Percentiles rank a stretch among this genome's conserved stretches.
Evolutionary conservation across 371 early-diverging fungal genomes (phyloP).

Genomic region (Cokeromyces recurvatus): DNA sequence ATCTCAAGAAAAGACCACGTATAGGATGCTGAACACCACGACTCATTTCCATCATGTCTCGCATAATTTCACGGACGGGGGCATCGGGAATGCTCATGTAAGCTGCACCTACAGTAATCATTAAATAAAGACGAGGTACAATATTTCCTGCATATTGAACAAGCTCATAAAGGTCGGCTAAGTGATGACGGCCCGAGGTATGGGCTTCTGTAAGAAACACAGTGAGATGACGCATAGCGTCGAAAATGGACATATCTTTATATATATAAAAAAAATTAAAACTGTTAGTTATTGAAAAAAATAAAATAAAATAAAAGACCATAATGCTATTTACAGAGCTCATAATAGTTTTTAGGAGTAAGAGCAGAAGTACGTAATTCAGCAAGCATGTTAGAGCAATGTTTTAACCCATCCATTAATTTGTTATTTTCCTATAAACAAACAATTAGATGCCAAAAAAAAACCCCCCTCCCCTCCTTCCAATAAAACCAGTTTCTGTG

Average conservation of each 20-base stretch:
- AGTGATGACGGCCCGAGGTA: constrained; percentile 76
- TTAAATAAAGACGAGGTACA: constrained; percentile 94
- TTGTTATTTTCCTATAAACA: constrained; percentile 70
- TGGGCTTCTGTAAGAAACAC: constrained; percentile 86
- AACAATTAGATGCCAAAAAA: neutral
- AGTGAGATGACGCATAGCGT: constrained; percentile 86
- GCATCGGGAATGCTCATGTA: constrained; percentile 86
- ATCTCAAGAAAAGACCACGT: constrained; percentile 90
- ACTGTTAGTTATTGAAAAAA: neutral
- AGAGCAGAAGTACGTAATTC: constrained; percentile 91
- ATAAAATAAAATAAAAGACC: neutral
- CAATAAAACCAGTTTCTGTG: too few species aligned
- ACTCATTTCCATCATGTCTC: constrained; percentile 97
- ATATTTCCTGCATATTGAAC: constrained; percentile 97
- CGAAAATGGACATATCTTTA: constrained; percentile 92
- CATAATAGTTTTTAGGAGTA: constrained; percentile 95
- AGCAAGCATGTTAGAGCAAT: constrained; percentile 92
- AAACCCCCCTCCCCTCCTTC: too few species aligned
- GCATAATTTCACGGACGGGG: constrained; percentile 91
- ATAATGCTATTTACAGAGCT: constrained; percentile 90
- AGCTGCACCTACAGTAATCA: constrained; percentile 95
- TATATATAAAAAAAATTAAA: too few species aligned
- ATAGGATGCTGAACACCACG: constrained; percentile 97
- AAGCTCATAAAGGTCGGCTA: constrained; percentile 93
- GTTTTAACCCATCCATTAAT: constrained; percentile 94